Evolutionary conservation across 306 rosid species (phyloP), one percentile per base, ranked within the genome.

Genomic region (Crataegus laevigata): DNA sequence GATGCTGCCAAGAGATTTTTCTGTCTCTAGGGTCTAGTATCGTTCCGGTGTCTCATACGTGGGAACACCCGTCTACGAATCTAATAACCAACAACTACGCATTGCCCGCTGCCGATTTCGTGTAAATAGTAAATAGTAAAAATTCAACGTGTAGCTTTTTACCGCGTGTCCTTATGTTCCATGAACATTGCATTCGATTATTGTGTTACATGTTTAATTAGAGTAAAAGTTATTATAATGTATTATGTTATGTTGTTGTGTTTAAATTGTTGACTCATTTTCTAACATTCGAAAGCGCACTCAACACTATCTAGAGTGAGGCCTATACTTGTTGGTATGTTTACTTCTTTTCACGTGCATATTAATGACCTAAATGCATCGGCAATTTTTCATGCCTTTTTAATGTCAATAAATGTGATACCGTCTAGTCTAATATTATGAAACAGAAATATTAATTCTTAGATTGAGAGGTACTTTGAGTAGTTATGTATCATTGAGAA

Each of bases 51-150:
- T 87, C 77, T 87, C 89, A 13, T 61, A 4, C 78, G 73, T 77
- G 83, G 87, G 74, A 84, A 81, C 87, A 82, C 71, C 85, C 84
- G 79, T 84, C 79, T 79, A 43, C n/a, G 21, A 65, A 28, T 68
- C 28, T 30, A 9, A n/a, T 3, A 12, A 8, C 65, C 18, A 26
- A 21, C 64, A 58, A 24, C 38, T 1, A 26, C 34, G 34, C 30
- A 5, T 63, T 18, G 14, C n/a, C 24, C 24, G 24, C 10, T 30
- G 68, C 43, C 43, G 42, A 63, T 24, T 11, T 63, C 6, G 0
- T 3, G 7, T 8, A 29, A 2, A 29, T 12, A 2, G 8, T 51
- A 19, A 18, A 12, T 60, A 1, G 18, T 60, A 60, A 5, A 14
- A 14, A 60, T n/a, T n/a, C n/a, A n/a, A n/a, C n/a, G n/a, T 26